phyloP scores from a whole-genome alignment of 176 grass and related monocot genomes.

The Canna indica region DNA sequence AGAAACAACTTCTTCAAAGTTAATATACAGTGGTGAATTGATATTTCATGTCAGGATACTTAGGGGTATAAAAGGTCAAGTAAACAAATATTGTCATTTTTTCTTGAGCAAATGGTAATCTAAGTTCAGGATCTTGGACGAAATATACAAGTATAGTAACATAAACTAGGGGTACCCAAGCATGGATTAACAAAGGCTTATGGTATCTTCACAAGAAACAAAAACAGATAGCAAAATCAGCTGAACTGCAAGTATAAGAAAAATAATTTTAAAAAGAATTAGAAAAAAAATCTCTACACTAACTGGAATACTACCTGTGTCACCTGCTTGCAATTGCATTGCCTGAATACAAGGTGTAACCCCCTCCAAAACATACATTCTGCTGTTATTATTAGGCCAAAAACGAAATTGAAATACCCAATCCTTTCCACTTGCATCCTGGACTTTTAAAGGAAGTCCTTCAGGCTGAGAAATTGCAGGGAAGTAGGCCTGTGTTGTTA shows the following conservation, averaged over 20 bases:
- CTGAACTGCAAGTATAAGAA: background rate
- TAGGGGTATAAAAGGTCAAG: background rate
- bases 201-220: background rate
- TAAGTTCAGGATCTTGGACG: no score
- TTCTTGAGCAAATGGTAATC: no score
- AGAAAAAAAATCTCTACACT: background rate
- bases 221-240: background rate
- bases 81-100: background rate
- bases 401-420: constrained; percentile 98
- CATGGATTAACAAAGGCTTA: no score
- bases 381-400: constrained; percentile 99
- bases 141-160: no score
- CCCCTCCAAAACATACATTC: constrained; percentile 99
- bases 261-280: no score
- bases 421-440: constrained; percentile 93
- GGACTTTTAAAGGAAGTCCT: constrained; percentile 91
- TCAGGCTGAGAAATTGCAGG: constrained; percentile 83
- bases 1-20: no score
- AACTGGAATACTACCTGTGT: constrained; percentile 53
- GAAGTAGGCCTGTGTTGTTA: constrained; percentile 66
- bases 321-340: constrained; percentile 93
- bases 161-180: no score
- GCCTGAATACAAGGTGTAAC: constrained; percentile 96
- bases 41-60: background rate
- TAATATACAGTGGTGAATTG: no score